Evolutionary conservation across 805 yeast species (phyloP), one percentile per base, ranked within the genome.

Genomic region (Saccharomycopsis fermentans): DNA sequence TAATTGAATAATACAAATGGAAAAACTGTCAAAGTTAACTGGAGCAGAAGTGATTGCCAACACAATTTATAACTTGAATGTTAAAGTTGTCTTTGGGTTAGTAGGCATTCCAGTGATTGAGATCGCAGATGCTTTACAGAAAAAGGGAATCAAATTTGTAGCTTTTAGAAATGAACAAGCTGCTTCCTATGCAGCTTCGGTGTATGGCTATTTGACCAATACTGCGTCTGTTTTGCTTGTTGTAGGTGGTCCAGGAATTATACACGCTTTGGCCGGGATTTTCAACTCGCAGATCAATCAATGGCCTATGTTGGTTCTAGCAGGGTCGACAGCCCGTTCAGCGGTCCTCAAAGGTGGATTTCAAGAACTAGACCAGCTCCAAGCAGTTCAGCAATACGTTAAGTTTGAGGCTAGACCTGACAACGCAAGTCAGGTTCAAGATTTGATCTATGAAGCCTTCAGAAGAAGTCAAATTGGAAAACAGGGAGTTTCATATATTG

Each of bases 31-130:
- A 16, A 29, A 6, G 16, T 29, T 27, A 11, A 60, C 64, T 14
- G 84, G 84, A 1, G 74, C 85, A 0, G 68, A 69, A 27, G 65
- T 78, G 1, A 78, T 84, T 55, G 86, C 87, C 0, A 65, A 68
- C 27, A 59, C 79, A 0, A 70, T 85, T 8, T 69, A 72, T 52
- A 65, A 68, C 6, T 73, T 83, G 16, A 86, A 83, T 0, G 80
- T 84, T 21, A 72, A 74, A 32, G 76, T 75, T 12, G 79, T 84
- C 1, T 85, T 85, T 68, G 91, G 90, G 2, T 75, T 85, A 27
- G 90, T 86, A 3, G 91, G 90, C 0, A 85, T 85, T 52, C 91
- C 91, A 1, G 82, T 85, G 9, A 86, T 85, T 14, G 88, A 85
- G 58, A 68, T 82, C 19, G 90, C 89, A 17, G 85, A 84, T 58